Evolutionary conservation across 345 rosid genomes (phyloP), one percentile per base, ranked within the genome.

Genomic region (Gossypium australe): DNA sequence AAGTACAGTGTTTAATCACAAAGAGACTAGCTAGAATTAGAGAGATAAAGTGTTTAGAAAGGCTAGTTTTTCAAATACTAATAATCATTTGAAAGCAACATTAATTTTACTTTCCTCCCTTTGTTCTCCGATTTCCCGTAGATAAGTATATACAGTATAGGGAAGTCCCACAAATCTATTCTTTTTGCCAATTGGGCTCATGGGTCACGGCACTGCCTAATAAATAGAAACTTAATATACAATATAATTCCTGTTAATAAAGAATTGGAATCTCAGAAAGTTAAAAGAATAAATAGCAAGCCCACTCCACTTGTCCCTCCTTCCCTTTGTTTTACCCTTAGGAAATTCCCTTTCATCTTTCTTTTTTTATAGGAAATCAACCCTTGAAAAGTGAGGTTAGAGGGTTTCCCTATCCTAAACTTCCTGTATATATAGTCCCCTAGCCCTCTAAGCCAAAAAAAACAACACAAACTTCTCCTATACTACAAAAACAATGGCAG

Each of bases 281-380:
- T 68, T 48, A 20, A 20, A 68, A 20, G 44, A 48, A 68, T 68
- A 68, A 48, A 68, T 68, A 43, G 56, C 53, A 43, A 68, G 9
- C 12, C 72, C 22, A 29, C 34, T 29, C 34, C 18, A 45, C 6
- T 22, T 45, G 34, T 52, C 57, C 27, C 60, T 18, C 22, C 0
- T 12, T 18, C 22, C 16, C 5, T n/a, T n/a, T 5, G 1, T 18
- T 24, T 67, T 47, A 2, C 7, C 10, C 20, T 7, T 24, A 22
- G 22, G 13, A 47, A 9, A 47, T 24, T 49, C 34, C 58, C 22
- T 7, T 25, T 43, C 13, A 45, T 14, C 43, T 14, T 49, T 27
- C n/a, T 49, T 47, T 24, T 2, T 51, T 52, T 52, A 17, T 52
- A 14, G 5, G 9, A 67, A 47, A 13, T 67, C 38, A 34, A 24